Conservation (phyloP, 2,329 filamentous ascomycete genomes). For the Fusarium sublunatum region DNA sequence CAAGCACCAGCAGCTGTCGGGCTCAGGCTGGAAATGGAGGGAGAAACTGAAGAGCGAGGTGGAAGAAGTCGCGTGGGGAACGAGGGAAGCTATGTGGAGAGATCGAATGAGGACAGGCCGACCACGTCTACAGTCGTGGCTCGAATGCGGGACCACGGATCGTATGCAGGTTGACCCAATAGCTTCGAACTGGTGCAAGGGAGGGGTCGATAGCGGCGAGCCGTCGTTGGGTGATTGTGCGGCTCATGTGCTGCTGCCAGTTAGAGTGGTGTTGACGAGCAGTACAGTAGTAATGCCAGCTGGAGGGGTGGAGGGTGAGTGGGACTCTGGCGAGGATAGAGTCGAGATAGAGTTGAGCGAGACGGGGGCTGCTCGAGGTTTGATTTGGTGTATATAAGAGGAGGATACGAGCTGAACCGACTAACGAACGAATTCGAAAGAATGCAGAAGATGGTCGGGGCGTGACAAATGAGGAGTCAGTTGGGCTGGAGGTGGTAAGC, state of each 20-base stretch:
- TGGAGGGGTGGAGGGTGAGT: conserved; percentile 41
- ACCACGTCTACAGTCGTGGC: conserved; percentile 54
- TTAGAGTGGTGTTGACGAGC: conserved; percentile 46
- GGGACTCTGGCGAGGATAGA: conserved; percentile 40
- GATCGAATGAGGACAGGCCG: conserved; percentile 50
- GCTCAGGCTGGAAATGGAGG: conserved; percentile 46
- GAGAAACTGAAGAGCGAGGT: conserved; percentile 49
- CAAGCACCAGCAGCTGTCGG: conserved; percentile 49
- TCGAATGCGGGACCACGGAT: conserved; percentile 54
- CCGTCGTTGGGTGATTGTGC: conserved; percentile 46
- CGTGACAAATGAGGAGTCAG: conserved; percentile 37
- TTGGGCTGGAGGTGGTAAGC: conserved; percentile 39
- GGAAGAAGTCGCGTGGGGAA: conserved; percentile 52
- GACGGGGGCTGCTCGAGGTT: conserved; percentile 10
- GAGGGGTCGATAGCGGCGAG: conserved; percentile 46
- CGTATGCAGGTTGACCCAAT: conserved; percentile 54
- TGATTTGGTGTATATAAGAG: conserved; percentile 12
- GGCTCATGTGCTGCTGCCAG: conserved; percentile 43
- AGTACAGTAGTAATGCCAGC: conserved; percentile 38
- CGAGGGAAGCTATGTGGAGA: conserved; percentile 49
- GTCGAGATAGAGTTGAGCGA: conserved; percentile 35
- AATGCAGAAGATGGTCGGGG: conserved; percentile 32
- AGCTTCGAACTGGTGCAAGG: conserved; percentile 47
- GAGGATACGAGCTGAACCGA: conserved; percentile 15
- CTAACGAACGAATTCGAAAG: conserved; percentile 39